Conservation (phyloP, 495 filamentous ascomycete genomes). For the Penicillium bialowiezense region DNA sequence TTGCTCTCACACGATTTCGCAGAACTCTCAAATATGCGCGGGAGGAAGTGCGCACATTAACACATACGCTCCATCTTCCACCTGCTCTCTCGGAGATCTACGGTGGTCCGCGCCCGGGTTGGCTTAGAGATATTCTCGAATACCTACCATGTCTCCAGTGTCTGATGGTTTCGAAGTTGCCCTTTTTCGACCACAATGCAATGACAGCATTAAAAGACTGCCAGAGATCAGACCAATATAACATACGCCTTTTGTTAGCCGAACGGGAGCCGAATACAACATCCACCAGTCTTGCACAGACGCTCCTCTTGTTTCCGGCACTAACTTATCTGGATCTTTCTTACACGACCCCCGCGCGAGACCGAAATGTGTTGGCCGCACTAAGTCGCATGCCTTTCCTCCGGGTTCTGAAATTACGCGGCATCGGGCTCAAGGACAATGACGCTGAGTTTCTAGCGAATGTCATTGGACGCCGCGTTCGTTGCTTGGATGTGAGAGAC, state of each 20-base stretch:
- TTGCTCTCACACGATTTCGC: constrained; percentile 62
- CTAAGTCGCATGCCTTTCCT: constrained; percentile 45
- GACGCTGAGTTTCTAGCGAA: constrained; percentile 53
- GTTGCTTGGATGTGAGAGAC: constrained; percentile 58
- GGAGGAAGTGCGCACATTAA: constrained; percentile 51
- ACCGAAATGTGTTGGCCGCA: constrained; percentile 45
- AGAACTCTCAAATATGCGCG: constrained; percentile 56
- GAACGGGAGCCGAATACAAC: constrained; percentile 58
- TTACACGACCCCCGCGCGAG: constrained; percentile 53
- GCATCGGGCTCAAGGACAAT: constrained; percentile 53
- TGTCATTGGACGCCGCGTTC: constrained; percentile 49
- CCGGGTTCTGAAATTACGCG: constrained; percentile 58
- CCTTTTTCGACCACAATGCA: constrained; percentile 64
- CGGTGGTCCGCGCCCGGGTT: constrained; percentile 57
- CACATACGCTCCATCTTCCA: constrained; percentile 66
- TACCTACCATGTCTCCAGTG: constrained; percentile 59
- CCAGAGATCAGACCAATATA: constrained; percentile 27
- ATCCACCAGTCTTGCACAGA: constrained; percentile 49
- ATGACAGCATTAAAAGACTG: constrained; percentile 45
- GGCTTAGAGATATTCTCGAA: constrained; percentile 61
- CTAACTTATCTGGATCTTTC: constrained; percentile 63
- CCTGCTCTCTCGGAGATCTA: constrained; percentile 65
- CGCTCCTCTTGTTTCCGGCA: constrained; percentile 50
- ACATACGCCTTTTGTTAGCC: constrained; percentile 55
- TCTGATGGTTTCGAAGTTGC: constrained; percentile 57